phyloP scores from a whole-genome alignment of 2,329 filamentous ascomycete species.

The Cladosporium phlei region DNA sequence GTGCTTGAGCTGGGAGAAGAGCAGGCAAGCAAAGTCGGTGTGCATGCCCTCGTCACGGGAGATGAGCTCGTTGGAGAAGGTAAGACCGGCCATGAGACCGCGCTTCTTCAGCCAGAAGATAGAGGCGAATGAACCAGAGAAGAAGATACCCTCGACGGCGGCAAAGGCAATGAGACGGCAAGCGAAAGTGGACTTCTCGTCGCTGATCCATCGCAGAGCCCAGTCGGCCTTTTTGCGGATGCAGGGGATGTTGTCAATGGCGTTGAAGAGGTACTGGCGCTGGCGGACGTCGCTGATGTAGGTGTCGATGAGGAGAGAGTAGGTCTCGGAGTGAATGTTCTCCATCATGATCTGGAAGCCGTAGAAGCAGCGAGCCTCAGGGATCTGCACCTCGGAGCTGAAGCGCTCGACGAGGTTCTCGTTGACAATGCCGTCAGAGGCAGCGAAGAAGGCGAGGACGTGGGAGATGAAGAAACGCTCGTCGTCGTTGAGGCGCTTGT shows the following conservation, averaged over 20 bases:
- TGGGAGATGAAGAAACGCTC: slow-evolving; percentile 98
- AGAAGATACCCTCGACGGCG: slow-evolving; percentile 99
- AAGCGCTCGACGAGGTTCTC: slow-evolving; percentile 99
- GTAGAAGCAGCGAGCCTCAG: slow-evolving; percentile 98
- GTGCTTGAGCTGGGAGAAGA: slow-evolving; percentile 96
- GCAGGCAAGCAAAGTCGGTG: slow-evolving; percentile 95
- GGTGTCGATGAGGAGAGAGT: slow-evolving; percentile 97
- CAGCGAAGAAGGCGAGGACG: slow-evolving; percentile 97
- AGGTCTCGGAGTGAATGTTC: slow-evolving; percentile 99
- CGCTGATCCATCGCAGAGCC: slow-evolving; percentile 91
- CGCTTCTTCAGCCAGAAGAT: slow-evolving; percentile 99
- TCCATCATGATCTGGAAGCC: slow-evolving; percentile 99
- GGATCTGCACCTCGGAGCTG: slow-evolving; percentile 92
- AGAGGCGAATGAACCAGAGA: slow-evolving; percentile 95
- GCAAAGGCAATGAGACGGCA: slow-evolving; percentile 95
- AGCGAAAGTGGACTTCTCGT: slow-evolving; percentile 89
- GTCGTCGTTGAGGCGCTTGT: slow-evolving; percentile 93
- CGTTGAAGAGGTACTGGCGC: slow-evolving; percentile 92
- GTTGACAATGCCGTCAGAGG: slow-evolving; percentile 98
- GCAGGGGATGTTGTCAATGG: slow-evolving; percentile 97
- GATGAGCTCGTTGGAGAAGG: slow-evolving; percentile 99
- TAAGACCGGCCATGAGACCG: slow-evolving; percentile 95
- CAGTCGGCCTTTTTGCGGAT: slow-evolving; percentile 99
- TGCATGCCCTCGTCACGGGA: slow-evolving; percentile 98
- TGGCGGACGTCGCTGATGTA: slow-evolving; percentile 98